A percentile compares a stretch with the other conserved stretches of the same genome.
phyloP scores from a whole-genome alignment of 768 basidiomycete species.

The Porphyrellus cyaneotinctus region DNA sequence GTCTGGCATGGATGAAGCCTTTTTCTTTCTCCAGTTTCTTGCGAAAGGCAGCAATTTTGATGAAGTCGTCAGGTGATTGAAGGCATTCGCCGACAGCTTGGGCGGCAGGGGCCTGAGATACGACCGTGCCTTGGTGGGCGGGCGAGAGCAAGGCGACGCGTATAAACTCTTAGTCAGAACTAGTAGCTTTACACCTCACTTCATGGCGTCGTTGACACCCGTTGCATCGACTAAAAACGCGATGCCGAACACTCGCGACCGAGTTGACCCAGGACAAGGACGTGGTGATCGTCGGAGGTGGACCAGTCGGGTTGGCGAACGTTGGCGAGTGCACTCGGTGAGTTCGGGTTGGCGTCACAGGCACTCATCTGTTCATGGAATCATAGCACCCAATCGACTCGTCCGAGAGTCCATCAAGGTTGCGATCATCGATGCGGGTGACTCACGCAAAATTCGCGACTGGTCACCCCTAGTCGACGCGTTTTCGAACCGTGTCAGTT shows the following conservation, averaged over 20 bases:
- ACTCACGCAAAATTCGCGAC: slow-evolving; percentile 58
- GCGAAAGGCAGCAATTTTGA: slow-evolving; percentile 81
- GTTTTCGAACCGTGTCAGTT: slow-evolving; percentile 84
- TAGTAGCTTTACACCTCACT: too few relatives aligned
- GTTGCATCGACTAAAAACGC: too few relatives aligned
- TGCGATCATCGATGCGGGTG: slow-evolving; percentile 77
- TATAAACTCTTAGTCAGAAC: too few relatives aligned
- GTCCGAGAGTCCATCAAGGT: slow-evolving; percentile 56
- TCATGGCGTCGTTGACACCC: slow-evolving; percentile 47
- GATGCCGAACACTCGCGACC: slow-evolving; percentile 14
- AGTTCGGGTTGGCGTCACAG: slow-evolving; percentile 15
- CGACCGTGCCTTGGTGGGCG: slow-evolving; percentile 39
- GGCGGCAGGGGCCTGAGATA: slow-evolving; percentile 64
- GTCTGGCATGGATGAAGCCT: slow-evolving; percentile 84
- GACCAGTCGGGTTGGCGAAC: slow-evolving; percentile 90
- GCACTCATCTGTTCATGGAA: not conserved
- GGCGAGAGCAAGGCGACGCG: too few relatives aligned
- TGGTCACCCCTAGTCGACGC: slow-evolving; percentile 57
- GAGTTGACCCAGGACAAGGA: slow-evolving; percentile 55
- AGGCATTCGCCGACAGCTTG: slow-evolving; percentile 87
- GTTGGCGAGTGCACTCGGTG: slow-evolving; percentile 82
- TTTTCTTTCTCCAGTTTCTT: slow-evolving; percentile 98
- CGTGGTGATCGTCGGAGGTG: slow-evolving; percentile 92
- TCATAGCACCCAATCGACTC: slow-evolving; percentile 48
- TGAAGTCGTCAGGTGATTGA: slow-evolving; percentile 89